Percentiles rank a stretch among this genome's conserved stretches.
Conservation (phyloP, 1,139 yeast genomes). For the Geotrichum aggregatum region DNA sequence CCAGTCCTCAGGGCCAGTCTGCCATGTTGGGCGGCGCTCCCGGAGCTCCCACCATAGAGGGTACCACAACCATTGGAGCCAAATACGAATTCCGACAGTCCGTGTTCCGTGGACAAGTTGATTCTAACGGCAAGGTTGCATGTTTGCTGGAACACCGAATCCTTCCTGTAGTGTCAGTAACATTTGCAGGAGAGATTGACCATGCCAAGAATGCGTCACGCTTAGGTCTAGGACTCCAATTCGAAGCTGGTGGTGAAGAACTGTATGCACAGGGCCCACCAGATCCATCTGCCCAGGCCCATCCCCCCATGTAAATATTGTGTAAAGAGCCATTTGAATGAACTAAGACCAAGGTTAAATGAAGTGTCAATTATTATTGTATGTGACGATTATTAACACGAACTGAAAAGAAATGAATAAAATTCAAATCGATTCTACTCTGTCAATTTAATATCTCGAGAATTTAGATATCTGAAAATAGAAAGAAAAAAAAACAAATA, state of each 20-base stretch:
- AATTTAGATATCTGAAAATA: too few relatives aligned
- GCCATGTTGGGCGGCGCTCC: conserved; percentile 57
- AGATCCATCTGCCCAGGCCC: conserved; percentile 30
- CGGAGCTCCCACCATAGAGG: conserved; percentile 81
- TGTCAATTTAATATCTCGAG: too few relatives aligned
- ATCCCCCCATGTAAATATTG: conserved; percentile 34
- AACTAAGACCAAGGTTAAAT: too few relatives aligned
- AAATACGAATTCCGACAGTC: conserved; percentile 97
- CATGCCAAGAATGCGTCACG: conserved; percentile 79
- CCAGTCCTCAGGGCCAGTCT: conserved; percentile 53
- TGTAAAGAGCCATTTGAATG: too few relatives aligned
- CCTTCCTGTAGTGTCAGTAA: conserved; percentile 81
- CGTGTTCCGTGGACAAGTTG: conserved; percentile 91
- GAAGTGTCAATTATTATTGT: too few relatives aligned
- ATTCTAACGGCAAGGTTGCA: conserved; percentile 84
- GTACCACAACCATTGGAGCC: conserved; percentile 91
- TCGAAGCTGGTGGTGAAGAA: conserved; percentile 94
- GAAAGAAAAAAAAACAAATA: too few relatives aligned
- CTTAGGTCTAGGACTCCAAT: conserved; percentile 90
- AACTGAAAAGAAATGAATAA: too few relatives aligned
- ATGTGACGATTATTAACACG: too few relatives aligned
- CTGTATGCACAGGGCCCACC: conserved; percentile 43
- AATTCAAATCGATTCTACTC: too few relatives aligned
- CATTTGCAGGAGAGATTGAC: conserved; percentile 92
- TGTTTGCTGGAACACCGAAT: conserved; percentile 88